A percentile compares a stretch with the other conserved stretches of the same genome.
Conservation (phyloP, 2,329 filamentous ascomycete genomes). For the Neopestalotiopsis clavispora region DNA sequence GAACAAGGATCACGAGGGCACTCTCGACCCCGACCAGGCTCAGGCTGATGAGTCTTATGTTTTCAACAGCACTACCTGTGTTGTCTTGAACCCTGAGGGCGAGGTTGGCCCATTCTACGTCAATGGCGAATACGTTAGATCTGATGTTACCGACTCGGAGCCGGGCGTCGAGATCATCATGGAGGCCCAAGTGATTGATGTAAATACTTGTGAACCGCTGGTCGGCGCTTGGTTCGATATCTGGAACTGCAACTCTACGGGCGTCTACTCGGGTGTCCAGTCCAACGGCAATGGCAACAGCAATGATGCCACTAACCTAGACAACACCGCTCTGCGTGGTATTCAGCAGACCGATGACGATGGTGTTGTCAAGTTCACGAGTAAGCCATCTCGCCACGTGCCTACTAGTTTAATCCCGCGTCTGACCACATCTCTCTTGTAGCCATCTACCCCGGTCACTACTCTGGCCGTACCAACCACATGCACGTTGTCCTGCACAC, state of each 20-base stretch:
- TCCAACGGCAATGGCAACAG: slow-evolving; percentile 46
- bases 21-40: background rate
- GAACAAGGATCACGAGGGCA: slow-evolving; percentile 10
- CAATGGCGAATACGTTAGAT: slow-evolving; percentile 53
- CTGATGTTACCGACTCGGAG: slow-evolving; percentile 52
- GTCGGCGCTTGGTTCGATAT: slow-evolving; percentile 54
- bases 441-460: slow-evolving; percentile 44
- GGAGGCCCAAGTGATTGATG: slow-evolving; percentile 59
- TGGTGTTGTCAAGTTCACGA: slow-evolving; percentile 46
- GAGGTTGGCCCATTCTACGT: slow-evolving; percentile 62
- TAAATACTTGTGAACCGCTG: slow-evolving; percentile 56
- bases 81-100: slow-evolving; percentile 53
- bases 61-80: slow-evolving; percentile 13
- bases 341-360: slow-evolving; percentile 44
- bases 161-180: slow-evolving; percentile 52
- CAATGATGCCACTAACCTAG: slow-evolving; percentile 41
- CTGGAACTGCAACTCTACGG: slow-evolving; percentile 53
- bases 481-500: slow-evolving; percentile 54
- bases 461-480: slow-evolving; percentile 49
- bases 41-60: slow-evolving; percentile 5
- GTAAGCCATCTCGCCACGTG: slow-evolving; percentile 33
- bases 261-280: slow-evolving; percentile 52
- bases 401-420: background rate
- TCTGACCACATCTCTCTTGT: background rate
- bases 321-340: slow-evolving; percentile 47